Evolutionary conservation across 2,329 filamentous ascomycete genomes (phyloP).

Genomic region (Neofusicoccum sp.): DNA sequence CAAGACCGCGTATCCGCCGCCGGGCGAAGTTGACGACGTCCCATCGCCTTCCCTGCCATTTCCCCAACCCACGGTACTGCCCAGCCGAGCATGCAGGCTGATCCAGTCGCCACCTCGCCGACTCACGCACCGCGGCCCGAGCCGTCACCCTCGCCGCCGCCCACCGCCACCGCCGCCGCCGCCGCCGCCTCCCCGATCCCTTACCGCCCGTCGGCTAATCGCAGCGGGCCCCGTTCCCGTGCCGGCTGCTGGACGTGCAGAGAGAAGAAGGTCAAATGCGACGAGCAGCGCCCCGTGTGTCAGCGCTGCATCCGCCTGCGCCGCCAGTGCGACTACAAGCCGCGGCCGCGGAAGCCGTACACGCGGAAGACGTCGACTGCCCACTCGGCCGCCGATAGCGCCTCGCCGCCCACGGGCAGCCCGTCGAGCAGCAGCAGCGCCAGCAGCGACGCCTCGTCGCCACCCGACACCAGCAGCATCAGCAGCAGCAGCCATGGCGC

Average conservation of each 20-base stretch:
- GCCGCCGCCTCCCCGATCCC: background rate
- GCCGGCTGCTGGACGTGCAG: conserved; percentile 12
- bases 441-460: background rate
- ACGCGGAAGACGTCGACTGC: conserved; percentile 1
- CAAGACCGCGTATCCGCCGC: background rate
- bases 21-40: background rate
- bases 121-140: background rate
- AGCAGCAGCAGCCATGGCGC: background rate
- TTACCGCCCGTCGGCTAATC: conserved; percentile 11
- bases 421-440: conserved; percentile 9
- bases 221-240: conserved; percentile 4
- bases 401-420: background rate
- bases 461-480: background rate
- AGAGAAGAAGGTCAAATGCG: conserved; percentile 13
- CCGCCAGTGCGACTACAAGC: conserved; percentile 29
- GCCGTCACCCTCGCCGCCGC: background rate
- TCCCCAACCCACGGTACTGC: background rate
- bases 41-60: conserved; percentile 7
- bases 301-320: conserved; percentile 37
- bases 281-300: conserved; percentile 26
- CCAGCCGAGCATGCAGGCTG: conserved; percentile 4
- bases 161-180: background rate
- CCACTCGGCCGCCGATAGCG: background rate
- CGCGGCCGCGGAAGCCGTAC: conserved; percentile 6
- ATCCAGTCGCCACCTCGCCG: background rate